Base-by-base conservation (phyloP, 1,284 basidiomycete genomes). In the Cystobasidium sp. region DNA sequence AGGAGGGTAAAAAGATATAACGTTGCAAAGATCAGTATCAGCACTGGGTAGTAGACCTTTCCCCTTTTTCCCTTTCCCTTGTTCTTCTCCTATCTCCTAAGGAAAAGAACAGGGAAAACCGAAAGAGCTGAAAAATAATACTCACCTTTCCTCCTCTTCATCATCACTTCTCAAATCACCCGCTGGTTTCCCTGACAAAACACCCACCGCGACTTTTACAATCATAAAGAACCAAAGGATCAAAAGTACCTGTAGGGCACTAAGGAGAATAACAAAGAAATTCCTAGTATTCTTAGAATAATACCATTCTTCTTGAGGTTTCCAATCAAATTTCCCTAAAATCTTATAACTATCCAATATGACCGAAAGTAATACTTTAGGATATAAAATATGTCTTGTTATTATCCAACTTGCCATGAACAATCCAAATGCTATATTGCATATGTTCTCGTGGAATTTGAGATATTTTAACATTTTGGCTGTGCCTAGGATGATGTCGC, bases 381-480 rank as follows among this genome's bases (percentile, higher is more conserved):
- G 81, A 84, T 94, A 94, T 43, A 93, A 85, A 77, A 91, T 82
- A 80, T 97, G 92, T 67, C 94, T 88, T 0, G 94, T 94, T 47
- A 92, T 80, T 74, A 95, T 85, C 94, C 94, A 97, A n/a, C 90
- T 90, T 31, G 93, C 66, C 80, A 96, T 86, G 85, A 94, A 99
- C 72, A 88, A 80, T 41, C 85, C 90, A 82, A 98, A 98, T 0
- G 88, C 87, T 41, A 84, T 80, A 82, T 98, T 94, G 77, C 91
- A 93, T 0, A 88, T 81, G 9, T 86, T 85, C 74, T 89, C 86
- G 74, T 63, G 58, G 6, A 88, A 84, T 39, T 85, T 85, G 39
- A 95, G 85, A 83, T 99, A 99, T 74, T 91, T 90, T 77, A 93
- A 84, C 90, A 98, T 94, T 84, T 99, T 99, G 18, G 94, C 95